These are phyloP conservation scores for Trichoderma brevicompactum DNA, from an alignment of 2,329 filamentous ascomycete species.

Conservation along the genomic window DNA sequence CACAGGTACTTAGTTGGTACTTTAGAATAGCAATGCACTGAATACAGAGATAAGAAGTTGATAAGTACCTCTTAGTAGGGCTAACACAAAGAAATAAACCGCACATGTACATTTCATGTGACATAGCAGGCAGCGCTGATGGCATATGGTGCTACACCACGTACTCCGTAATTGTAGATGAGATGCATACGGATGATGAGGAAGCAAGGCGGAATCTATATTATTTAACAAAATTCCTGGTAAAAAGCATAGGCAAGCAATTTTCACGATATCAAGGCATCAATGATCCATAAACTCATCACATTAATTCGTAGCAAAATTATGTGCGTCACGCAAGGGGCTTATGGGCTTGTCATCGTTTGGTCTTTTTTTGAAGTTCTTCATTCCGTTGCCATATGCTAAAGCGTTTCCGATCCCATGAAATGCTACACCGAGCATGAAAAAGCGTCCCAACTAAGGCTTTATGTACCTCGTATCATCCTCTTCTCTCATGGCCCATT, in stretches of 20 bases:
- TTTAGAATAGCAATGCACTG: no score
- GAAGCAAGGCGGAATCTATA: no score
- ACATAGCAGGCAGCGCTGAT: neutral
- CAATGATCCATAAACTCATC: neutral
- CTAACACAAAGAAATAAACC: neutral
- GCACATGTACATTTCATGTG: neutral
- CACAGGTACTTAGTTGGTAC: no score
- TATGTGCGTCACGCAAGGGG: constrained; percentile 17
- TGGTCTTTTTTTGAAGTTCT: constrained; percentile 40
- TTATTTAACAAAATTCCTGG: neutral
- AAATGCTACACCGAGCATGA: constrained; percentile 48
- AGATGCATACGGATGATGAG: neutral
- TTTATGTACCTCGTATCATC: constrained; percentile 43
- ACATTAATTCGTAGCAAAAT: neutral
- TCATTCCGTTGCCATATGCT: constrained; percentile 48
- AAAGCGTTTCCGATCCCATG: constrained; percentile 44
- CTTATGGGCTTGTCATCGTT: constrained; percentile 11
- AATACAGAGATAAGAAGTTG: no score
- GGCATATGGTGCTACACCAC: neutral
- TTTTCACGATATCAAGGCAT: neutral
- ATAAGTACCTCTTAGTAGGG: neutral
- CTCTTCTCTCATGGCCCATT: constrained; percentile 42
- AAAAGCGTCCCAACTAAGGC: constrained; percentile 47
- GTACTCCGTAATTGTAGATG: neutral
- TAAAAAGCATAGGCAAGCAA: neutral